Evolutionary conservation across 2,329 filamentous ascomycete genomes (phyloP), one percentile per base, ranked within the genome.

Genomic region (Ophiostoma triangulosporum): DNA sequence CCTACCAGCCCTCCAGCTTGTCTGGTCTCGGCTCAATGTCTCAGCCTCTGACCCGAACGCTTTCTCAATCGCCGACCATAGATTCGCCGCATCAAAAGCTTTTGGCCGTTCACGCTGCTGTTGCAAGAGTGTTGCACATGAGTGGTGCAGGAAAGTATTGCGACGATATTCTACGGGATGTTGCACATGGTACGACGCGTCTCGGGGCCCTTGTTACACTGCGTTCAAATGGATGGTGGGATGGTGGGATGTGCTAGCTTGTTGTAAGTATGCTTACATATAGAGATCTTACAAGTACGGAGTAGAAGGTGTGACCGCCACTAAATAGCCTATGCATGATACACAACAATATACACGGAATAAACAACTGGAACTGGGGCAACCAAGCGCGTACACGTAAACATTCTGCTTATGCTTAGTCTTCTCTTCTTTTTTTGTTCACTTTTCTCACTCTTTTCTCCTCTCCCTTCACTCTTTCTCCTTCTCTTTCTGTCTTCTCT

Each of bases 1-100:
- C 50, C 17, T 52, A 45, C 38, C n/a, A n/a, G n/a, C n/a, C n/a
- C n/a, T n/a, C n/a, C n/a, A 27, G 35, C 17, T 17, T 35, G 17
- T 38, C 36, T 20, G 27, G 14, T 14, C 27, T 52, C 2, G 46
- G 50, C 26, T 12, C 26, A 6, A n/a, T 46, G 3, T 17, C 50
- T 6, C 38, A 46, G 31, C 50, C 50, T 24, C 17, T 52, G 36
- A 52, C 50, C 12, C 50, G 50, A 24, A 52, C 50, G 12, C 50
- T 52, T 20, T 46, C 27, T 22, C 36, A 45, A 20, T 52, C 50
- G 9, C 36, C 36, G 9, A 52, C 50, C n/a, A 52, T 52, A 14
- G 50, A 52, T 31, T 46, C 50, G 50, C 50, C 50, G 15, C 50
- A 33, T 8, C 50, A 36, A 20, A 33, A 38, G 36, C 38, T 52